A percentile compares a stretch with the other conserved stretches of the same genome.
phyloP scores from a whole-genome alignment of 371 early-diverging fungal genomes.

The Mucor plumbeus region DNA sequence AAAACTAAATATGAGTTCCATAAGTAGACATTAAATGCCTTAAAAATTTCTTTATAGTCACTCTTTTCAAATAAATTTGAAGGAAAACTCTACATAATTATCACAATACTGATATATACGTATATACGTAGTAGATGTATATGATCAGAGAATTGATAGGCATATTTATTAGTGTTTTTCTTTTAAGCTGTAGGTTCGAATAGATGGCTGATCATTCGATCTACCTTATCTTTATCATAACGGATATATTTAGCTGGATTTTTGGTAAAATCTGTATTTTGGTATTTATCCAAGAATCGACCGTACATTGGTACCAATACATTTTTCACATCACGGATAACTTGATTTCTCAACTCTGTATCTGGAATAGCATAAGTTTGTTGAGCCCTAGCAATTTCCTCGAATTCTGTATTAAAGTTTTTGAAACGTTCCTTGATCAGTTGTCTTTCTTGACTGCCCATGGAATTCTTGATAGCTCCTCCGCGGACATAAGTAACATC shows the following conservation, averaged over 20 bases:
- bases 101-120: too few relatives aligned
- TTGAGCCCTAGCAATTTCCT: conserved; percentile 75
- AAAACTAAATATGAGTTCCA: too few relatives aligned
- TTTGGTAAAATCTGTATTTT: conserved; percentile 74
- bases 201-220: conserved; percentile 70
- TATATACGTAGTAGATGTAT: too few relatives aligned
- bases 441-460: conserved; percentile 73
- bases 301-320: conserved; percentile 82
- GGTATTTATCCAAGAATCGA: conserved; percentile 74
- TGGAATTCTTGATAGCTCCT: conserved; percentile 62
- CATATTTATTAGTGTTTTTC: too few relatives aligned
- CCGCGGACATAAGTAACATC: conserved; percentile 76
- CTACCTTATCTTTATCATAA: conserved; percentile 73
- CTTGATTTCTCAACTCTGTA: conserved; percentile 70
- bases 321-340: conserved; percentile 75
- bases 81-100: too few relatives aligned
- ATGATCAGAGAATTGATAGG: neutral
- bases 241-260: conserved; percentile 84
- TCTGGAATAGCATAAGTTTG: conserved; percentile 85
- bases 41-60: too few relatives aligned
- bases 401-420: conserved; percentile 85
- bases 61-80: too few relatives aligned
- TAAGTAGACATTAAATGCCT: too few relatives aligned
- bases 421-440: conserved; percentile 85
- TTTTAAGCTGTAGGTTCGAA: conserved; percentile 63